phyloP scores from a whole-genome alignment of 495 filamentous ascomycete species.

The Talaromyces adpressus region DNA sequence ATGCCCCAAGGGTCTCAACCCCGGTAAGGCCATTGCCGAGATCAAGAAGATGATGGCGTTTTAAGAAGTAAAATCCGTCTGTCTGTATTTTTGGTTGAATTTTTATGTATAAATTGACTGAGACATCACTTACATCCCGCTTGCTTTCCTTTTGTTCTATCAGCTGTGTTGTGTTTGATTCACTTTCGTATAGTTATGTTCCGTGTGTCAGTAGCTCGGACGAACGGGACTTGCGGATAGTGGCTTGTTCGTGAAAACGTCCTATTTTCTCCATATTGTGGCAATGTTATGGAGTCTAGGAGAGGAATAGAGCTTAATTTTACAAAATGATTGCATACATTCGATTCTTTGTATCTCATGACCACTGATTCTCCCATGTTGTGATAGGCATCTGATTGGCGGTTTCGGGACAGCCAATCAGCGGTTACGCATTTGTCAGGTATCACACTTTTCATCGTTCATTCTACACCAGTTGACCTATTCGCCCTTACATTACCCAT shows the following conservation, averaged over 20 bases:
- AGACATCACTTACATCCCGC: background rate
- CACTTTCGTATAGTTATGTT: background rate
- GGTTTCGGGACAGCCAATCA: background rate
- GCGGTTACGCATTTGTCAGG: background rate
- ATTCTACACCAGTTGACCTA: too few species aligned
- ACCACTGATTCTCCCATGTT: too few species aligned
- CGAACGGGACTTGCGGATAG: background rate
- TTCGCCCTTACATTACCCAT: too few species aligned
- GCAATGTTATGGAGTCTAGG: background rate
- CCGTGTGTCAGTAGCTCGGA: background rate
- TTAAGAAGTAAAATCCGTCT: conserved; percentile 6
- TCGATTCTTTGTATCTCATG: background rate
- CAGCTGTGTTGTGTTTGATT: background rate
- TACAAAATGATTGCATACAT: background rate
- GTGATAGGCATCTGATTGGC: background rate
- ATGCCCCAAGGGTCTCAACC: conserved; percentile 97
- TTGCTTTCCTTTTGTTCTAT: background rate
- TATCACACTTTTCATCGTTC: background rate
- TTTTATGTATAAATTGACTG: conserved; percentile 4
- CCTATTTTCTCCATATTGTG: background rate
- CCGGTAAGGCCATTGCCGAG: conserved; percentile 87
- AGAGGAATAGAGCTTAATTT: background rate
- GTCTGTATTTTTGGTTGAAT: background rate
- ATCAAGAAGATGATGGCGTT: conserved; percentile 97
- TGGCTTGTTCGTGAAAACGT: background rate